Conservation (phyloP, 2,329 filamentous ascomycete species). For the Sporothrix humicola region DNA sequence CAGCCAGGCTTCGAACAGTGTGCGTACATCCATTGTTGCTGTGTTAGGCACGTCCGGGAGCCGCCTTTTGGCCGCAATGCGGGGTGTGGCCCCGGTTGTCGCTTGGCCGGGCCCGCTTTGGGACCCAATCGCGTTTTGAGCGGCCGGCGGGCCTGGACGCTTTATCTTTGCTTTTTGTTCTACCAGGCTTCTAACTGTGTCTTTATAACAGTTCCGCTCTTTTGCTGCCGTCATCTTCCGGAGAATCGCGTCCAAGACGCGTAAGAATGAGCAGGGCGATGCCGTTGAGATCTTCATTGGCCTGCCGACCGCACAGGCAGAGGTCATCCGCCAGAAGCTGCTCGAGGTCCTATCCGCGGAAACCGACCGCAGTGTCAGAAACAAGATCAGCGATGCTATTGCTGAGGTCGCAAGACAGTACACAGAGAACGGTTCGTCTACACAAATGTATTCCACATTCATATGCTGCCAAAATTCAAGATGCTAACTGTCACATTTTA, state of each 20-base stretch:
- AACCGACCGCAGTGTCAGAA: conserved; percentile 74
- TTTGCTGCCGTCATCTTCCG: conserved; percentile 95
- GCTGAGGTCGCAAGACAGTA: conserved; percentile 96
- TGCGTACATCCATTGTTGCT: conserved; percentile 51
- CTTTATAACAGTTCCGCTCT: conserved; percentile 72
- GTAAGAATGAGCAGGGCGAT: conserved; percentile 74
- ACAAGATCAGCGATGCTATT: conserved; percentile 97
- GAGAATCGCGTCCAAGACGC: conserved; percentile 86
- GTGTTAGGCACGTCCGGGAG: neutral
- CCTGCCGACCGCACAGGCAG: conserved; percentile 72
- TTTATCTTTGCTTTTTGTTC: neutral
- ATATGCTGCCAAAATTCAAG: neutral
- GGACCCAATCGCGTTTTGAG: neutral
- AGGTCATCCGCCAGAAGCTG: conserved; percentile 81
- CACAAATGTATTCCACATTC: no score
- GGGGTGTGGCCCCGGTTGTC: neutral
- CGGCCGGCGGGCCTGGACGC: neutral
- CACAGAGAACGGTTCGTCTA: conserved; percentile 78
- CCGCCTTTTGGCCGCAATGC: neutral
- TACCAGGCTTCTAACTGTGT: conserved; percentile 26
- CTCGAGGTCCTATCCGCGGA: conserved; percentile 78
- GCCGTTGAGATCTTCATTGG: conserved; percentile 86
- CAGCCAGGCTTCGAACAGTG: conserved; percentile 72
- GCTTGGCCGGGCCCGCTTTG: neutral
- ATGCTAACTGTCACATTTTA: neutral